Conservation (phyloP, 306 rosid genomes). For the Fagus sylvatica region DNA sequence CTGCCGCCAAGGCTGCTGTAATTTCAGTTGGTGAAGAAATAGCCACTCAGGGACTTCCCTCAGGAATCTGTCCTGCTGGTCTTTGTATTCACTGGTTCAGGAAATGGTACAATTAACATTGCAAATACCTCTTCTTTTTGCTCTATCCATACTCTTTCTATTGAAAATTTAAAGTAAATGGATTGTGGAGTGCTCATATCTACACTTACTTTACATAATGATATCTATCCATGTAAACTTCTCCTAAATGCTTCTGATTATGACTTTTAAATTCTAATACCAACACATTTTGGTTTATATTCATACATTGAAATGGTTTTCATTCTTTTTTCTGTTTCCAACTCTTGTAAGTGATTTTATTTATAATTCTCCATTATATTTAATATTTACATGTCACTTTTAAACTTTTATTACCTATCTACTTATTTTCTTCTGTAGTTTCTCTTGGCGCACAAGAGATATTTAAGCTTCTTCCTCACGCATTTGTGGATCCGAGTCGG, state of each 20-base stretch:
- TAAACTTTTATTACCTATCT: neutral
- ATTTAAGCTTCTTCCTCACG: slow-evolving; percentile 90
- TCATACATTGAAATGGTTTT: neutral
- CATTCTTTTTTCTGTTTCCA: slow-evolving; percentile 2
- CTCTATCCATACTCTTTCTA: neutral
- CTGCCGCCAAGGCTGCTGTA: slow-evolving; percentile 95
- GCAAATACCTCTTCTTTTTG: slow-evolving; percentile 6
- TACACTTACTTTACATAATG: neutral
- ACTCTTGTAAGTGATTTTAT: slow-evolving; percentile 2
- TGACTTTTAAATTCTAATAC: neutral
- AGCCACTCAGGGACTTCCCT: slow-evolving; percentile 73
- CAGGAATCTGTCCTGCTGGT: slow-evolving; percentile 88
- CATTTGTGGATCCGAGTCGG: slow-evolving; percentile 71
- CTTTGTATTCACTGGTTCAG: slow-evolving; percentile 88
- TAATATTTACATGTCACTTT: neutral
- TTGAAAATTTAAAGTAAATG: slow-evolving; percentile 9
- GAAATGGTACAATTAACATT: slow-evolving; percentile 42
- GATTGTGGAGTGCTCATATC: neutral
- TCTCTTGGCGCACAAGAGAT: slow-evolving; percentile 90
- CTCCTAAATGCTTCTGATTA: neutral
- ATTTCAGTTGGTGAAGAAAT: slow-evolving; percentile 95
- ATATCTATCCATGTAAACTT: neutral
- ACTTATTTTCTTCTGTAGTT: slow-evolving; percentile 48
- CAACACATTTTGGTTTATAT: neutral
- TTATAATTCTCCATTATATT: neutral